Evolutionary conservation across 163 green algal genomes (phyloP), one percentile per base, ranked within the genome.

Genomic region (Chlamydomonas reinhardtii): DNA sequence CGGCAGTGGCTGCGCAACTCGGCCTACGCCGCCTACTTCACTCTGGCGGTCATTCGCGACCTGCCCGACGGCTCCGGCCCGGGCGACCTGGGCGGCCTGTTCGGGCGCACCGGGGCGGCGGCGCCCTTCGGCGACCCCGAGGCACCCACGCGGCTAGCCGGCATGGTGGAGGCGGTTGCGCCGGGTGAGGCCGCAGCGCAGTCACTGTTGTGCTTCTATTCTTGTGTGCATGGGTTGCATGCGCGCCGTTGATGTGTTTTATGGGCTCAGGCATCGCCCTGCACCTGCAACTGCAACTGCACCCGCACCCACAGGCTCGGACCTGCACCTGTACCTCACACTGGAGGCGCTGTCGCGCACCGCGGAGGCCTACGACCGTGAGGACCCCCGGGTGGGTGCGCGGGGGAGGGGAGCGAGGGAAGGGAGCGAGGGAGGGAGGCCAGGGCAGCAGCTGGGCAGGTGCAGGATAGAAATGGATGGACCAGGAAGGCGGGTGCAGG

Each of bases 241-340:
- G n/a, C n/a, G n/a, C n/a, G n/a, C n/a, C n/a, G n/a, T n/a, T n/a
- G n/a, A n/a, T n/a, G n/a, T n/a, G n/a, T n/a, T n/a, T n/a, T n/a
- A n/a, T n/a, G n/a, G n/a, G n/a, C n/a, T n/a, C n/a, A n/a, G n/a
- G n/a, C n/a, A n/a, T n/a, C n/a, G n/a, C n/a, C n/a, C n/a, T n/a
- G n/a, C 39, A 48, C 39, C 39, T 8, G 5, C 39, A 48, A 9
- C 29, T 43, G 25, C n/a, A 9, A 9, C 4, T 9, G 29, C 65
- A 43, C 65, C 29, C 65, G 14, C 48, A 17, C 48, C 12, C 48
- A 8, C 84, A 89, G 85, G 70, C 43, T 66, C 73, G 27, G 86
- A 90, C 66, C 39, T 39, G 20, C 86, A 90, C 66, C 32, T 87
- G 12, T 90, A 71, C 86, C 78, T 90, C 35, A 59, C 66, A 9